Conservation (phyloP, 2,329 filamentous ascomycete genomes). For the Fusarium illudens region DNA sequence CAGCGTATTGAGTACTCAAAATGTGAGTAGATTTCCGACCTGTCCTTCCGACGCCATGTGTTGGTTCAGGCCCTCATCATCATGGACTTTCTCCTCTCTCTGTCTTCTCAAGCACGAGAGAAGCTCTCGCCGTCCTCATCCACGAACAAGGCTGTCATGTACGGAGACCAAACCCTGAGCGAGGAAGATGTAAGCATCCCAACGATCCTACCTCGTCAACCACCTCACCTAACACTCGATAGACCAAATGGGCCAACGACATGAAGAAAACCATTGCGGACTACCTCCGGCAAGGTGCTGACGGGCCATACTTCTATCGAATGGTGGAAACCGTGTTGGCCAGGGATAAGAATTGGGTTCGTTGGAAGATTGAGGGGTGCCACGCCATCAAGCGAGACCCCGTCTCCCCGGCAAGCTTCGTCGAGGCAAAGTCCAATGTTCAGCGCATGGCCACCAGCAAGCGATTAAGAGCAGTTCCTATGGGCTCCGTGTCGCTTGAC, state of each 20-base stretch:
- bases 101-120: constrained; percentile 82
- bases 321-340: constrained; percentile 97
- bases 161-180: constrained; percentile 73
- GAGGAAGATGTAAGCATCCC: constrained; percentile 78
- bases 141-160: constrained; percentile 88
- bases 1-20: constrained; percentile 34
- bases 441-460: constrained; percentile 75
- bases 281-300: constrained; percentile 81
- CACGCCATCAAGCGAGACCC: constrained; percentile 82
- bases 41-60: constrained; percentile 93
- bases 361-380: constrained; percentile 97
- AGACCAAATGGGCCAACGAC: constrained; percentile 83
- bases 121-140: constrained; percentile 72
- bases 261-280: constrained; percentile 82
- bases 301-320: constrained; percentile 92
- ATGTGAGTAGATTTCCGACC: constrained; percentile 75
- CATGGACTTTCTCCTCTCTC: constrained; percentile 92
- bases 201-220: background rate
- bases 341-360: constrained; percentile 97
- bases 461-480: constrained; percentile 71
- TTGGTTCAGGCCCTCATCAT: constrained; percentile 95
- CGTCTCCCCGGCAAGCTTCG: constrained; percentile 73
- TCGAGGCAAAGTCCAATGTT: constrained; percentile 72
- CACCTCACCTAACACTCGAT: constrained; percentile 18
- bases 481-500: constrained; percentile 77